phyloP scores from a whole-genome alignment of 345 rosid genomes.

The Sisymbrium irio region DNA sequence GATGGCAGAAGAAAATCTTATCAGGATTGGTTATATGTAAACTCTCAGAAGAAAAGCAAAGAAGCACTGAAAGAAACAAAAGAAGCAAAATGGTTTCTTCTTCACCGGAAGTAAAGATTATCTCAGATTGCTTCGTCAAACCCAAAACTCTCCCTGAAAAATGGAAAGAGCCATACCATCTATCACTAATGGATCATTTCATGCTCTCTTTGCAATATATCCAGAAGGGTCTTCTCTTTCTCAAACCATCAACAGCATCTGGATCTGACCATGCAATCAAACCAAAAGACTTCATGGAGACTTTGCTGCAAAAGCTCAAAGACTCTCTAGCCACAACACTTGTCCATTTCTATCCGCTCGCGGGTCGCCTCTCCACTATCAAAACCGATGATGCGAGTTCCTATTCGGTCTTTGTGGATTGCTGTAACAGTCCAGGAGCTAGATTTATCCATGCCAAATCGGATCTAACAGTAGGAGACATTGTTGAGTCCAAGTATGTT shows the following conservation, averaged over 20 bases:
- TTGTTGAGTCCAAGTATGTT: conserved; percentile 52
- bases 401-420: conserved; percentile 49
- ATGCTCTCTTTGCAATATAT: conserved; percentile 54
- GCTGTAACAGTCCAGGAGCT: conserved; percentile 69
- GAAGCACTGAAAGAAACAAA: not conserved
- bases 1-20: no score
- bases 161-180: conserved; percentile 42
- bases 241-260: conserved; percentile 41
- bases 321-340: conserved; percentile 58
- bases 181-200: conserved; percentile 49
- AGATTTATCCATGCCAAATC: conserved; percentile 51
- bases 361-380: conserved; percentile 53
- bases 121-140: conserved; percentile 57
- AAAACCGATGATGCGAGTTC: conserved; percentile 35
- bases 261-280: not conserved
- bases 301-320: conserved; percentile 44
- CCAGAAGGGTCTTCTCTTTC: conserved; percentile 64
- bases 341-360: conserved; percentile 58
- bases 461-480: conserved; percentile 42
- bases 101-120: conserved; percentile 21
- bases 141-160: conserved; percentile 44
- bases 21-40: no score
- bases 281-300: conserved; percentile 34
- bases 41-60: not conserved
- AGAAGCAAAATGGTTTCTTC: conserved; percentile 9